These are phyloP conservation scores for Pulveroboletus sp. DNA, from an alignment of 1,284 basidiomycete genomes.

Conservation along the genomic window DNA sequence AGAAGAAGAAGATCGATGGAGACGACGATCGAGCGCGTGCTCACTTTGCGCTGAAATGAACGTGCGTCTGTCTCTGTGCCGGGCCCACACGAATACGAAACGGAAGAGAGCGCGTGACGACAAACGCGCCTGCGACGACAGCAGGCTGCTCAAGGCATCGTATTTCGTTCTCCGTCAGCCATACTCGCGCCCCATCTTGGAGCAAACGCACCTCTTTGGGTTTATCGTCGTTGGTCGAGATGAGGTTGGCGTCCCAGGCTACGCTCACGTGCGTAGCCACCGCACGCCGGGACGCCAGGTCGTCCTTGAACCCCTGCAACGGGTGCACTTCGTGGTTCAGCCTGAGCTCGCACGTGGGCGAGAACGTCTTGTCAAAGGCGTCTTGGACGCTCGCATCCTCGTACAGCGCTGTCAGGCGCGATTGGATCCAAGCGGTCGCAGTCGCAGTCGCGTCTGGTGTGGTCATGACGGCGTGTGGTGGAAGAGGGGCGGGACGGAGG, in stretches of 20 bases:
- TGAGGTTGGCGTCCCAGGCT: conserved; percentile 39
- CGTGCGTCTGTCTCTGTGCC: conserved; percentile 40
- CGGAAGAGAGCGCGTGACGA: conserved; percentile 45
- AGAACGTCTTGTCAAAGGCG: conserved; percentile 37
- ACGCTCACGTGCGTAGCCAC: conserved; percentile 27
- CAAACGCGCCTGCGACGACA: conserved; percentile 45
- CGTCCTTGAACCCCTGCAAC: conserved; percentile 36
- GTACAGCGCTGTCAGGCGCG: conserved; percentile 33
- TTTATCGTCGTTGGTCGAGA: conserved; percentile 32
- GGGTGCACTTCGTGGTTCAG: conserved; percentile 36
- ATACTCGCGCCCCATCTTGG: no score
- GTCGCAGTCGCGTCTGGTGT: neutral
- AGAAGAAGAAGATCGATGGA: neutral
- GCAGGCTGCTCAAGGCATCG: conserved; percentile 37
- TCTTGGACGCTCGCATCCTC: conserved; percentile 23
- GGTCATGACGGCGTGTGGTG: neutral
- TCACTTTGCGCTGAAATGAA: conserved; percentile 48
- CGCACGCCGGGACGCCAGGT: conserved; percentile 19
- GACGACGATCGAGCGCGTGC: no score
- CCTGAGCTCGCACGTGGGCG: conserved; percentile 36
- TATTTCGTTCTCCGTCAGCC: neutral
- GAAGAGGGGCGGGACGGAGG: neutral
- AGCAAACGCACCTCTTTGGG: conserved; percentile 22
- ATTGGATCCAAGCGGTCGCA: conserved; percentile 28
- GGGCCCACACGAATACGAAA: conserved; percentile 47